Percentiles rank a stretch among this genome's conserved stretches.
phyloP scores from a whole-genome alignment of 208 protist species.

The Wallacemonas sp. region DNA sequence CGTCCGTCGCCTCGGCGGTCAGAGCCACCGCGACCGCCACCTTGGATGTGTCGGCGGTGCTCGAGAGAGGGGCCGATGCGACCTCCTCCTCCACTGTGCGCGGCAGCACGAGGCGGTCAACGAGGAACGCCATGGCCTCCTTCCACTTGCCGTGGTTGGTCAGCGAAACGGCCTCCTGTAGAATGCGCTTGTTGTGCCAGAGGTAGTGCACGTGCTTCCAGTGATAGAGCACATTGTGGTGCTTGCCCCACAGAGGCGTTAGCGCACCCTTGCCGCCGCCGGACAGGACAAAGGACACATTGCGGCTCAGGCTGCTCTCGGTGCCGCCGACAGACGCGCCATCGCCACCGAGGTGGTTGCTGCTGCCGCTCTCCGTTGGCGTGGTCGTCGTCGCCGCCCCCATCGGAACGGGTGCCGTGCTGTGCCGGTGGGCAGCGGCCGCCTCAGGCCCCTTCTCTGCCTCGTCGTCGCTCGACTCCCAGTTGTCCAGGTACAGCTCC shows the following conservation, averaged over 20 bases:
- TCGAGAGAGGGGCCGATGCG: no score
- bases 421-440: no score
- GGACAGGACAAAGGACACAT: conserved; percentile 11
- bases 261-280: background rate
- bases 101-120: conserved; percentile 22
- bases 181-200: conserved; percentile 78
- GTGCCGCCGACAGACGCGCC: background rate
- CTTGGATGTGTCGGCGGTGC: no score
- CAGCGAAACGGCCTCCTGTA: conserved; percentile 52
- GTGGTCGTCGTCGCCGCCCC: conserved; percentile 7
- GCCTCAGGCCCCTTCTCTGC: no score
- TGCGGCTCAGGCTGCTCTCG: background rate
- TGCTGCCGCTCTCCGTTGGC: background rate
- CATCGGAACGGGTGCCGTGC: conserved; percentile 8
- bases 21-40: no score
- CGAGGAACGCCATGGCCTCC: conserved; percentile 69
- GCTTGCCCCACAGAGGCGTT: conserved; percentile 27
- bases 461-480: conserved; percentile 23
- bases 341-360: background rate
- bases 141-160: conserved; percentile 72
- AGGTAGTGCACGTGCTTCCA: conserved; percentile 89
- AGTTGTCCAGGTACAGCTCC: conserved; percentile 50
- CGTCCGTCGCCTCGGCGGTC: no score
- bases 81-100: no score
- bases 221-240: conserved; percentile 63